Base-by-base conservation (phyloP, 2,329 filamentous ascomycete genomes). In the Epichloe typhina region DNA sequence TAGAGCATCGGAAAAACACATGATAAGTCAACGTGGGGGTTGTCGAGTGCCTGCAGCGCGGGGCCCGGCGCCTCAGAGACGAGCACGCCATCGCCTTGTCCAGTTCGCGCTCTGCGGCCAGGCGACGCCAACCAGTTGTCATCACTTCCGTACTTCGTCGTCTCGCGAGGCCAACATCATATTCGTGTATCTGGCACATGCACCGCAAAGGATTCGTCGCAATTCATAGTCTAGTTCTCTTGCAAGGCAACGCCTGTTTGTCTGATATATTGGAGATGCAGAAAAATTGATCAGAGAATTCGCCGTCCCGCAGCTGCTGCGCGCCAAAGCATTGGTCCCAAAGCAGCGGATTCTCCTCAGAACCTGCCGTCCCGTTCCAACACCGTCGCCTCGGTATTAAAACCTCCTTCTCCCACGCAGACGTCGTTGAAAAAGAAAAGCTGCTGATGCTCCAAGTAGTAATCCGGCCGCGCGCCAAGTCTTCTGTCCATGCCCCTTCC, bases 31-130 rank as follows among this genome's bases (percentile, higher is more conserved):
- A 31, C 26, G 26, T 31, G 7, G 26, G 7, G 23, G 26, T 2
- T 26, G 26, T 31, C 26, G 26, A 31, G 6, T 26, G 23, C 23
- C 23, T 26, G 23, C 23, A 26, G 23, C 36, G 9, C 36, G 36
- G 36, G 36, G 36, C 36, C 15, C 12, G 4, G 12, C 19, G 4
- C 23, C 43, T 45, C 2, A 11, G 45, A 31, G 9, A 37, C 46
- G 23, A 54, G 49, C 51, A 54, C 51, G 53, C 50, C 53, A 54
- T 54, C 49, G 45, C 31, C 15, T 26, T 26, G 13, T n/a, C 46
- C 6, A 11, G 9, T 37, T 31, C 36, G 21, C 36, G 17, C 43
- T 7, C 26, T 45, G 21, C 33, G n/a, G 19, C 36, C 26, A 31
- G 26, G 8, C 26, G 26, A 31, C 26, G 26, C 26, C 8, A 31